These are phyloP conservation scores for Penicillium dipodomyicola DNA, from an alignment of 495 filamentous ascomycete species.

Conservation along the genomic window DNA sequence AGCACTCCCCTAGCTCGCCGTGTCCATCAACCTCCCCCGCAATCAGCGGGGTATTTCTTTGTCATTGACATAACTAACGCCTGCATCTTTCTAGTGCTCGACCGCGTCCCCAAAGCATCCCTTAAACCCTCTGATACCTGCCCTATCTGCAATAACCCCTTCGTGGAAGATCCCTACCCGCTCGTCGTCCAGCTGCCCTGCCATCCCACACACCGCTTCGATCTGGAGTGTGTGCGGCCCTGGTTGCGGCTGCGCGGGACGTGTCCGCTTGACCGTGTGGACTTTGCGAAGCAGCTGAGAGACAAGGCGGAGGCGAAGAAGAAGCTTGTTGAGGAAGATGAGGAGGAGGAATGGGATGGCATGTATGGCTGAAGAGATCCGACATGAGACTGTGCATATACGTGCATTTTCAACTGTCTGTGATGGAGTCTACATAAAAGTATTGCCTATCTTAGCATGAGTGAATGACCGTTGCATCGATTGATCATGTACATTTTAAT, in stretches of 20 bases:
- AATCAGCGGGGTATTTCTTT: background rate
- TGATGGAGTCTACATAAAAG: background rate
- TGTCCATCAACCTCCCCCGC: background rate
- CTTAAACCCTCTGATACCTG: constrained; percentile 69
- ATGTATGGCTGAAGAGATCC: constrained; percentile 61
- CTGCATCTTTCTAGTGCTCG: constrained; percentile 52
- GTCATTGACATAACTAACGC: background rate
- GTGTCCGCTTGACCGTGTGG: constrained; percentile 82
- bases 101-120: constrained; percentile 69
- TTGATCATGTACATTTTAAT: background rate
- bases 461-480: constrained; percentile 1
- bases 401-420: background rate
- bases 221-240: constrained; percentile 90
- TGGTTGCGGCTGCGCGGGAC: constrained; percentile 88
- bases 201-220: constrained; percentile 76
- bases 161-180: constrained; percentile 73
- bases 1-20: background rate
- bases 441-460: background rate
- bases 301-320: constrained; percentile 54
- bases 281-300: constrained; percentile 71
- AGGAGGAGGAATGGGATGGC: constrained; percentile 68
- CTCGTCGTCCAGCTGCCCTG: constrained; percentile 89
- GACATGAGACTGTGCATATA: constrained; percentile 9
- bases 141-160: constrained; percentile 82
- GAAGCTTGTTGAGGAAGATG: constrained; percentile 58